Percentiles rank a stretch among this genome's conserved stretches.
Conservation (phyloP, 2,329 filamentous ascomycete genomes). For the Colletotrichum sublineola region DNA sequence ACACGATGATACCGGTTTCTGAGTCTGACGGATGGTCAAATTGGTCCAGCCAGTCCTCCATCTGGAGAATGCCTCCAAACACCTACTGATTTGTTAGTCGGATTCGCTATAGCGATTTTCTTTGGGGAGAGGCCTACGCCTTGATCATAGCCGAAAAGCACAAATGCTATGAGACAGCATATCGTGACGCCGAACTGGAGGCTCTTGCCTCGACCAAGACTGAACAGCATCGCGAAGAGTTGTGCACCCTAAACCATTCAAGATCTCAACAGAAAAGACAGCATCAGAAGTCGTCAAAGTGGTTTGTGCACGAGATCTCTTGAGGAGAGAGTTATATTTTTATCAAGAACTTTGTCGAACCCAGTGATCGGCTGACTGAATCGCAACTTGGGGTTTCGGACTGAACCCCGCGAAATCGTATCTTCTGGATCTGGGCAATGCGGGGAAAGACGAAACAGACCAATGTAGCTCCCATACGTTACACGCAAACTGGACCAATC, state of each 20-base stretch:
- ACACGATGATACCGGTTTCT: conserved; percentile 48
- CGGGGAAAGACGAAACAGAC: conserved; percentile 18
- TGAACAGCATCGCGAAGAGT: conserved; percentile 18
- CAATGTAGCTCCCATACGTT: neutral
- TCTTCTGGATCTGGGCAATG: neutral
- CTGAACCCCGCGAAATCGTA: neutral
- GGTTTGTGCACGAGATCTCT: neutral
- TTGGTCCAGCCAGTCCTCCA: conserved; percentile 55
- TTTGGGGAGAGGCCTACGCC: conserved; percentile 46
- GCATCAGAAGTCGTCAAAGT: no score
- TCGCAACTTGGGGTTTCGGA: neutral
- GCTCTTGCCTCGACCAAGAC: conserved; percentile 22
- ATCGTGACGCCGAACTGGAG: conserved; percentile 26
- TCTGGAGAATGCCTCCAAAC: conserved; percentile 61
- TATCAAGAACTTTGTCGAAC: neutral
- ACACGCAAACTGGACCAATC: neutral
- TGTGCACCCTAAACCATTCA: no score
- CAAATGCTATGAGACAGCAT: conserved; percentile 44
- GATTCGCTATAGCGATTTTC: no score
- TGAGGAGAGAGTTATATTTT: neutral
- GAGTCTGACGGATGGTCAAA: conserved; percentile 47
- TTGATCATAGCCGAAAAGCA: conserved; percentile 61
- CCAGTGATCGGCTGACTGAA: neutral
- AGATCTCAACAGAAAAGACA: neutral
- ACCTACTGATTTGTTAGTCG: conserved; percentile 40